These are phyloP conservation scores for Pichia sp. DNA, from an alignment of 1,139 yeast species.

Conservation along the genomic window DNA sequence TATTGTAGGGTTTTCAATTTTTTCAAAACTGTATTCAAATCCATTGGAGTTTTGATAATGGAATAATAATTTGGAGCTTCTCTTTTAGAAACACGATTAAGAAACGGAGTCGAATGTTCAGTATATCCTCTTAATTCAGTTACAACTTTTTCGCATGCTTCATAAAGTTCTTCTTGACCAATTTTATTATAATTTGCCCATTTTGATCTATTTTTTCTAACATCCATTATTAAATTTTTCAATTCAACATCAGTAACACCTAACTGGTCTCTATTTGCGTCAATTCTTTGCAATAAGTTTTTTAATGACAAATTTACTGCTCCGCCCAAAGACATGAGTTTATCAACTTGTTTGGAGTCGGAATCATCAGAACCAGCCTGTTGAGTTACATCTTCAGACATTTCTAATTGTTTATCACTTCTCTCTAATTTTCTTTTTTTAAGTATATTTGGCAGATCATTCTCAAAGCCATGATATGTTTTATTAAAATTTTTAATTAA, in stretches of 20 bases:
- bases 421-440: constrained; percentile 76
- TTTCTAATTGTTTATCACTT: constrained; percentile 66
- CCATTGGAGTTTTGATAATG: constrained; percentile 93
- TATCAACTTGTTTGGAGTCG: constrained; percentile 24
- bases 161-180: constrained; percentile 96
- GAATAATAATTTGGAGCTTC: constrained; percentile 96
- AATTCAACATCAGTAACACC: constrained; percentile 79
- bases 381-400: constrained; percentile 19
- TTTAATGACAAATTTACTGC: constrained; percentile 73
- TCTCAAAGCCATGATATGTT: constrained; percentile 79
- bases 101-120: constrained; percentile 93
- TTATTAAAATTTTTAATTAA: constrained; percentile 45
- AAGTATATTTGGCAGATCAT: constrained; percentile 69
- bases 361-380: constrained; percentile 17
- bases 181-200: constrained; percentile 94
- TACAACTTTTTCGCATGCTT: constrained; percentile 94
- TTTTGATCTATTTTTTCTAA: constrained; percentile 87
- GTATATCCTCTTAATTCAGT: constrained; percentile 85
- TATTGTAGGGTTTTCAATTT: constrained; percentile 78
- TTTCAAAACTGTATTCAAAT: constrained; percentile 86
- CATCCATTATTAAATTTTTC: constrained; percentile 81
- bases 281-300: constrained; percentile 73
- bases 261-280: constrained; percentile 66
- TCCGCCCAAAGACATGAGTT: constrained; percentile 60
- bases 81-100: constrained; percentile 89